A percentile compares a stretch with the other conserved stretches of the same genome.
phyloP scores from a whole-genome alignment of 192 early-diverging fungal genomes.

The Obelidium mucronatum region DNA sequence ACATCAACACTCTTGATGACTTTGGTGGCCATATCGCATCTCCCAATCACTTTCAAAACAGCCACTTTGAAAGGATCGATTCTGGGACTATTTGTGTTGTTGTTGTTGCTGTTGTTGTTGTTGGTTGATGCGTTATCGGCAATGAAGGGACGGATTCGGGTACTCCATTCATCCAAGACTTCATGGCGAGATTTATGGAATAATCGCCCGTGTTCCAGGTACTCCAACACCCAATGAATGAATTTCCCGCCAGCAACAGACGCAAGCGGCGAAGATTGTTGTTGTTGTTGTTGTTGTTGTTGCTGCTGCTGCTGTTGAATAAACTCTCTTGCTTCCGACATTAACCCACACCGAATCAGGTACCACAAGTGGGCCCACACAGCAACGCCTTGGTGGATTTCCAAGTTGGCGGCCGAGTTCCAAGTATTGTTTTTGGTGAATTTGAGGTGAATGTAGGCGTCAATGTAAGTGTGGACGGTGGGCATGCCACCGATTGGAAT shows the following conservation, averaged over 20 bases:
- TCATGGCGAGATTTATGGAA: slow-evolving; percentile 58
- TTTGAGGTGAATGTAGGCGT: slow-evolving; percentile 75
- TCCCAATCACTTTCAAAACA: slow-evolving; percentile 88
- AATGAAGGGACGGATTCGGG: slow-evolving; percentile 45
- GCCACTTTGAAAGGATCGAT: slow-evolving; percentile 93
- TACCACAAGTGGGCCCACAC: slow-evolving; percentile 90
- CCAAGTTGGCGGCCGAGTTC: slow-evolving; percentile 38
- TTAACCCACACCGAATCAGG: slow-evolving; percentile 79
- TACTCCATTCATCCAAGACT: slow-evolving; percentile 67
- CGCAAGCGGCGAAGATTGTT: too few species aligned
- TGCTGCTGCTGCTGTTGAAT: slow-evolving; percentile 64
- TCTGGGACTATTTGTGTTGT: not conserved
- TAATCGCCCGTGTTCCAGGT: slow-evolving; percentile 56
- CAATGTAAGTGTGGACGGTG: slow-evolving; percentile 71
- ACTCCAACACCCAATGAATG: slow-evolving; percentile 13
- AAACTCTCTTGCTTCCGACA: slow-evolving; percentile 73
- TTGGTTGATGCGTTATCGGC: slow-evolving; percentile 23
- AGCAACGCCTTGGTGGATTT: slow-evolving; percentile 55
- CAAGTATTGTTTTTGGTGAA: slow-evolving; percentile 65
- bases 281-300: too few species aligned
- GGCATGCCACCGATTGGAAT: slow-evolving; percentile 82
- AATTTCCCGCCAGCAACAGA: slow-evolving; percentile 12
- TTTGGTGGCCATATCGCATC: slow-evolving; percentile 78
- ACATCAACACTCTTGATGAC: slow-evolving; percentile 66
- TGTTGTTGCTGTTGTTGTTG: slow-evolving; percentile 42